Percentiles rank a stretch among this genome's conserved stretches.
Conservation (phyloP, 2,329 filamentous ascomycete genomes). For the Fusarium verrucosum region DNA sequence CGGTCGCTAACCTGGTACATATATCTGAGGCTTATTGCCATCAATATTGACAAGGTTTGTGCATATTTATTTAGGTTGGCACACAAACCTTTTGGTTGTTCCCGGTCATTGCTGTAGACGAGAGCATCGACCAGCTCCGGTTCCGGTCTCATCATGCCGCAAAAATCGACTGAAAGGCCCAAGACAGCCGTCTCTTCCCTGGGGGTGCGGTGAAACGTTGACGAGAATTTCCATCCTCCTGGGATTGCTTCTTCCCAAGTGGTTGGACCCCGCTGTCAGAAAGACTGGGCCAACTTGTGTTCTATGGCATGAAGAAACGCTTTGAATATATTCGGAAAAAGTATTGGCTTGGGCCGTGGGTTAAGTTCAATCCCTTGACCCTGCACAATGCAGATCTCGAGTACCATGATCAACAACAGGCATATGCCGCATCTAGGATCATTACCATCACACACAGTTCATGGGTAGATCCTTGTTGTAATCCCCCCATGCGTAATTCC, state of each 20-base stretch:
- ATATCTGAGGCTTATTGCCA: background rate
- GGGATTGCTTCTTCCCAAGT: conserved; percentile 2
- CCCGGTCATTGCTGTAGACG: conserved; percentile 1
- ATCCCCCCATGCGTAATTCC: background rate
- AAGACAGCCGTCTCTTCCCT: background rate
- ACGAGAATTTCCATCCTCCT: background rate
- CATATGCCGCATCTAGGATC: conserved; percentile 2
- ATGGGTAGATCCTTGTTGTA: background rate
- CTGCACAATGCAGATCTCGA: conserved; percentile 11
- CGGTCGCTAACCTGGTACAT: background rate
- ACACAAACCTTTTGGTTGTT: background rate
- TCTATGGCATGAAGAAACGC: conserved; percentile 9
- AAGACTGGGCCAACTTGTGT: conserved; percentile 10
- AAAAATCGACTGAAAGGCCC: background rate
- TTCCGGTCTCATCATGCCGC: background rate
- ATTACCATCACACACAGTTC: background rate
- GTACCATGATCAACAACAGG: conserved; percentile 12
- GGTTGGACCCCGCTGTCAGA: conserved; percentile 13
- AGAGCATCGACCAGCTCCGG: conserved; percentile 6
- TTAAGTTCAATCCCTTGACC: background rate
- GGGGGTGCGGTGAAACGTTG: background rate
- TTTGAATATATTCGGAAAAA: background rate
- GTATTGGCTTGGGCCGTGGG: background rate
- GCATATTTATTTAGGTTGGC: conserved; percentile 7
- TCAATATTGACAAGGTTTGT: conserved; percentile 10